Evolutionary conservation across 2,329 filamentous ascomycete species (phyloP).

Genomic region (Beauveria caledonica): DNA sequence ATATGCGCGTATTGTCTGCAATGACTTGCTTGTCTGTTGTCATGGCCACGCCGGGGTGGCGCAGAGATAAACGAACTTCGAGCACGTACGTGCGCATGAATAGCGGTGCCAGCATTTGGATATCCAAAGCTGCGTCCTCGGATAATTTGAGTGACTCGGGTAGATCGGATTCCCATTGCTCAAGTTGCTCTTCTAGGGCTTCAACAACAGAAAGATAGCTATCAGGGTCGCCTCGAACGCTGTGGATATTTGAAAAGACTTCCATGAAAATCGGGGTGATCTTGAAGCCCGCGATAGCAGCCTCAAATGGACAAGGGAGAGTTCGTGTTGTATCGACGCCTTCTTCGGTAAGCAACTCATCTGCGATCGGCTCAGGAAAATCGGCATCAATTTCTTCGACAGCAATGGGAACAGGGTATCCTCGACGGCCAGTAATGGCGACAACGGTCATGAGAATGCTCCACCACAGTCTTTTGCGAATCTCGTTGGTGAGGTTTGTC

Average conservation of each 20-base stretch:
- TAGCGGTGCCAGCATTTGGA: constrained; percentile 43
- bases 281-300: constrained; percentile 58
- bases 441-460: constrained; percentile 57
- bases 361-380: constrained; percentile 62
- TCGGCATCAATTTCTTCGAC: constrained; percentile 72
- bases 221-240: constrained; percentile 53
- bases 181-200: constrained; percentile 56
- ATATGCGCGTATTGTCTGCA: constrained; percentile 55
- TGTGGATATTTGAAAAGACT: constrained; percentile 70
- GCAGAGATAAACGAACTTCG: constrained; percentile 51
- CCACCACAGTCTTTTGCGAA: constrained; percentile 76
- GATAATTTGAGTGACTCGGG: constrained; percentile 51
- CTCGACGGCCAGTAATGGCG: constrained; percentile 66
- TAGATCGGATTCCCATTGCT: constrained; percentile 54
- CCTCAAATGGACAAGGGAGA: constrained; percentile 57
- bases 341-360: constrained; percentile 59
- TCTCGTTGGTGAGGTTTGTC: constrained; percentile 58
- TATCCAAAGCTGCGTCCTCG: constrained; percentile 29
- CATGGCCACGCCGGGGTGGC: constrained; percentile 53
- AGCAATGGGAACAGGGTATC: constrained; percentile 66
- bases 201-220: constrained; percentile 57
- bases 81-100: constrained; percentile 46
- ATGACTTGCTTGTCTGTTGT: constrained; percentile 46
- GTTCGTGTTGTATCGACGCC: constrained; percentile 48
- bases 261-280: constrained; percentile 61